phyloP scores from a whole-genome alignment of 192 early-diverging fungal species.

The Entomortierella beljakovae region DNA sequence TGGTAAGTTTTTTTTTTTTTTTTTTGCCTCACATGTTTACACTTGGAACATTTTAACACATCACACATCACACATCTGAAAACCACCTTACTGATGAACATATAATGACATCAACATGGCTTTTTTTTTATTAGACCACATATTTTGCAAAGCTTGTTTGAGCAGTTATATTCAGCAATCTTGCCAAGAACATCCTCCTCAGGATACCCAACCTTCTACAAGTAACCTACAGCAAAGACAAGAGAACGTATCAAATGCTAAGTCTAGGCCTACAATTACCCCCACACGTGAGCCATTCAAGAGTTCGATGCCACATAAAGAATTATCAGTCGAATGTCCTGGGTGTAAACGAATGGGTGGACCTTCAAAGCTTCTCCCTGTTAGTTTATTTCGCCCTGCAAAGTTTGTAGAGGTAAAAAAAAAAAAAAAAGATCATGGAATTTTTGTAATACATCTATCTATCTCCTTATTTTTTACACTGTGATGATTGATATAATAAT shows the following conservation, averaged over 20 bases:
- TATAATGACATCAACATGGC: no score
- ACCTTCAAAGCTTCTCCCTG: neutral
- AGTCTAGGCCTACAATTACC: neutral
- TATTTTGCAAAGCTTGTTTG: constrained; percentile 35
- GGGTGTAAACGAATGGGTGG: constrained; percentile 5
- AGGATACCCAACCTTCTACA: neutral
- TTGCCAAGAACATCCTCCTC: neutral
- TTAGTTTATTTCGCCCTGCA: constrained; percentile 18
- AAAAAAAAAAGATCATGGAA: neutral
- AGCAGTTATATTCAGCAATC: constrained; percentile 15
- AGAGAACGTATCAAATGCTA: neutral
- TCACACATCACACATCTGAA: neutral
- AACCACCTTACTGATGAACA: no score
- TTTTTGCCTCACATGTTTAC: neutral
- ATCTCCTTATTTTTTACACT: neutral
- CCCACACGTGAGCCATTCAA: neutral
- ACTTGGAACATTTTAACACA: neutral
- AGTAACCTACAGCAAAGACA: no score
- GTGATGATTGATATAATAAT: neutral
- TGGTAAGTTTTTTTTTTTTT: constrained; percentile 6
- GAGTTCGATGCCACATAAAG: neutral
- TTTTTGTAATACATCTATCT: neutral
- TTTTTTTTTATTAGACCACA: constrained; percentile 7
- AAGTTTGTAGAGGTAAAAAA: constrained; percentile 23
- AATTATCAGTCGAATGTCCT: constrained; percentile 16